Percentiles rank a stretch among this genome's conserved stretches.
phyloP scores from a whole-genome alignment of 2,329 filamentous ascomycete species.

The Cytospora mali region DNA sequence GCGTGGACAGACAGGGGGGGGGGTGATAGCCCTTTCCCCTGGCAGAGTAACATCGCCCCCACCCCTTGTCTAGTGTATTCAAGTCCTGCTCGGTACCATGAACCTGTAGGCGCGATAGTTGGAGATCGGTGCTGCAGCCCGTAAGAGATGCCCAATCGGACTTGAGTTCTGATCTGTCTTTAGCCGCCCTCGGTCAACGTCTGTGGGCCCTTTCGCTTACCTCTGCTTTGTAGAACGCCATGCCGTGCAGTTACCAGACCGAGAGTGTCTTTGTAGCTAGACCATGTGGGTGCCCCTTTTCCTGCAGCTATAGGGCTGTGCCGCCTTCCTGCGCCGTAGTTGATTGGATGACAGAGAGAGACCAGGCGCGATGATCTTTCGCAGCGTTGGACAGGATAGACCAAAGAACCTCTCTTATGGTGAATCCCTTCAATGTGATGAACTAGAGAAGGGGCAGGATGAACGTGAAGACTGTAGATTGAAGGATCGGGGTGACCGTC shows the following conservation, averaged over 20 bases:
- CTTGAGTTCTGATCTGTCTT: not conserved
- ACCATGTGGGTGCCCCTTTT: not conserved
- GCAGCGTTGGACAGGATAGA: not conserved
- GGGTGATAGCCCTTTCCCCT: not conserved
- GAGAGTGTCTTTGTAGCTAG: not conserved
- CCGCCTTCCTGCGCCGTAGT: not conserved
- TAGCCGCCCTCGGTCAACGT: constrained; percentile 19
- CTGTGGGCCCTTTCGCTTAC: not conserved
- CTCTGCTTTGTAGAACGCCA: not conserved
- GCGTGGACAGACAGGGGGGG: constrained; percentile 10
- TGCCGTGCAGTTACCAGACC: not conserved
- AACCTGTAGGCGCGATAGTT: constrained; percentile 16
- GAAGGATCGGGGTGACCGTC: not conserved
- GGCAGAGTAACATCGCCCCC: constrained; percentile 12
- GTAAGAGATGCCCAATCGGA: constrained; percentile 9
- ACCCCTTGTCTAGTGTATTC: not conserved
- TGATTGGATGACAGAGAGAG: not conserved
- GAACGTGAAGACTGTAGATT: not conserved
- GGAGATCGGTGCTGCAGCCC: constrained; percentile 11
- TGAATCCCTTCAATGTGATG: not conserved
- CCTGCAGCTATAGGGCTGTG: not conserved
- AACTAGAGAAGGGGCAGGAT: not conserved
- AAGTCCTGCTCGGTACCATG: not conserved
- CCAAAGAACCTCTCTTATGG: not conserved
- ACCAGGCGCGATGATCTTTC: not conserved